phyloP scores from a whole-genome alignment of 2,329 filamentous ascomycete genomes.

The Pseudofabraea citricarpa region DNA sequence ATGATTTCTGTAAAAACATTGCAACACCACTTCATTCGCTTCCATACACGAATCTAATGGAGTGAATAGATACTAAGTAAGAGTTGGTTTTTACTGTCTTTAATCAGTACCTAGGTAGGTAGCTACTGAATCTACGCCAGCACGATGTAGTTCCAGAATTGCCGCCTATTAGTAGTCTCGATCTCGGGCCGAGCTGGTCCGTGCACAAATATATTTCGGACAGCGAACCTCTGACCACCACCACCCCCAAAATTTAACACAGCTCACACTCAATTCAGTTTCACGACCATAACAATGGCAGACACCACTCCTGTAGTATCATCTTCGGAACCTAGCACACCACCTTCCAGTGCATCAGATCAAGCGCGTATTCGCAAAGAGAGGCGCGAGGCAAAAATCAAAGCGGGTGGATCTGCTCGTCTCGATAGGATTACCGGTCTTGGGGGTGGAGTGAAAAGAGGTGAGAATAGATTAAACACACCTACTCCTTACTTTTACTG shows the following conservation, averaged over 20 bases:
- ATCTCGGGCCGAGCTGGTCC: not conserved
- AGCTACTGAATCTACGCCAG: too few relatives aligned
- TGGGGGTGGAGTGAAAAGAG: constrained; percentile 50
- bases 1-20: too few relatives aligned
- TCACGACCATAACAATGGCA: not conserved
- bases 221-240: not conserved
- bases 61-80: too few relatives aligned
- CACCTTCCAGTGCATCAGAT: constrained; percentile 43
- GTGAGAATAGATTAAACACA: constrained; percentile 24
- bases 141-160: too few relatives aligned
- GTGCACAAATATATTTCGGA: not conserved
- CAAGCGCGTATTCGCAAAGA: constrained; percentile 75
- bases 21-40: too few relatives aligned
- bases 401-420: constrained; percentile 62
- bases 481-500: not conserved
- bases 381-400: constrained; percentile 74
- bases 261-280: not conserved
- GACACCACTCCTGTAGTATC: constrained; percentile 5
- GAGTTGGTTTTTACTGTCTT: too few relatives aligned
- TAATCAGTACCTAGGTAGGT: too few relatives aligned
- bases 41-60: too few relatives aligned
- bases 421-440: constrained; percentile 72
- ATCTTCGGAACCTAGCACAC: constrained; percentile 18
- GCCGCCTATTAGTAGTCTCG: not conserved
- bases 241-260: not conserved